Evolutionary conservation across 2,329 filamentous ascomycete genomes (phyloP), one percentile per base, ranked within the genome.

Genomic region (Aspergillus neotritici): DNA sequence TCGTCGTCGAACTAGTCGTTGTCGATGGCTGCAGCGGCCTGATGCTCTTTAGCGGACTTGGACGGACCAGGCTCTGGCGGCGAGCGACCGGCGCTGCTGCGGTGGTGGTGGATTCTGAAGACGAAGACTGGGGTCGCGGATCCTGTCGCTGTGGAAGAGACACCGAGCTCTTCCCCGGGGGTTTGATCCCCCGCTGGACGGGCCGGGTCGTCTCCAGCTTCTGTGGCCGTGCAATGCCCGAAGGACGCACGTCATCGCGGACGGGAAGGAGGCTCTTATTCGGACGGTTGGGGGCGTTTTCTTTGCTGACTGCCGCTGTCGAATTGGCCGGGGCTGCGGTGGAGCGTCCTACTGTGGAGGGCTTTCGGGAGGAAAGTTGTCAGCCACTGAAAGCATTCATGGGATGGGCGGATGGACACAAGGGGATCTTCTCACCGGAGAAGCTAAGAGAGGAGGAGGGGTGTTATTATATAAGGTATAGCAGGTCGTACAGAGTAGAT

Each of bases 31-130:
- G n/a, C 3, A 17, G 4, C 31, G n/a, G 15, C 12, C 42, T 34
- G 3, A 41, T 43, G 2, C 48, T 41, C 31, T 53, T 62, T 38
- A 56, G 40, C 11, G 54, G 46, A 21, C 42, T 51, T n/a, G 60
- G 60, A 30, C 57, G 55, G 35, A 59, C 48, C 34, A 64, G 45
- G 48, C 57, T 64, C 43, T 60, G 60, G 9, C 60, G 62, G 35
- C 61, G 58, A 32, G 40, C 43, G 11, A 51, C 40, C 6, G 44
- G 37, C 21, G 38, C 28, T 41, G n/a, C n/a, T 40, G 32, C 14
- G 29, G 34, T 17, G 41, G 34, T 11, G 46, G 5, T 14, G 21
- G 41, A 25, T 25, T 25, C 21, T 8, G 21, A 25, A 6, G 21
- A 25, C 21, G 21, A 25, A 25, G 21, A 25, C 7, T 25, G 21